These are phyloP conservation scores for Penicillium corylophilum DNA, from an alignment of 2,329 filamentous ascomycete species.

Conservation along the genomic window DNA sequence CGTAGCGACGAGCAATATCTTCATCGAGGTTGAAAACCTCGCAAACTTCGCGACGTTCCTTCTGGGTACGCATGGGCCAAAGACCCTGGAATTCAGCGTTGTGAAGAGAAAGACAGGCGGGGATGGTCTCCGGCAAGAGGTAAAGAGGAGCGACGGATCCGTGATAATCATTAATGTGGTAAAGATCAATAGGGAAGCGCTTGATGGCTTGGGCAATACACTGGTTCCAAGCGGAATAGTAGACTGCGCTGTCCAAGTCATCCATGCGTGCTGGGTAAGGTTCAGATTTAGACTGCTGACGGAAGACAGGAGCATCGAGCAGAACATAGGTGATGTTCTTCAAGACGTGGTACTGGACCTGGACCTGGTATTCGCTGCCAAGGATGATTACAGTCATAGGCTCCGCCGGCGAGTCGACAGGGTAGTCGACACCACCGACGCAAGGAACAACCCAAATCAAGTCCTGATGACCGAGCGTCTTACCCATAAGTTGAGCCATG, in stretches of 20 bases:
- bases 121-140: constrained; percentile 61
- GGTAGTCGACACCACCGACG: constrained; percentile 65
- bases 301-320: constrained; percentile 66
- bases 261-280: constrained; percentile 69
- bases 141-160: constrained; percentile 64
- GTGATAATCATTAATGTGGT: constrained; percentile 68
- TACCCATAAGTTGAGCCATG: constrained; percentile 70
- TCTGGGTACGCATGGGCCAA: constrained; percentile 64
- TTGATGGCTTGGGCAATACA: constrained; percentile 65
- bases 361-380: constrained; percentile 59
- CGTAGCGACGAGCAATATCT: constrained; percentile 59
- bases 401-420: constrained; percentile 57
- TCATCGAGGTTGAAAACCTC: constrained; percentile 63
- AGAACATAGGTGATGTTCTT: constrained; percentile 69
- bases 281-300: constrained; percentile 62
- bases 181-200: constrained; percentile 63
- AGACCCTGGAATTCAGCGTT: constrained; percentile 70
- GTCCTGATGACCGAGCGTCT: constrained; percentile 63
- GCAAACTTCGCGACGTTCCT: constrained; percentile 63
- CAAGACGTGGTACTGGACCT: constrained; percentile 63
- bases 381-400: constrained; percentile 64
- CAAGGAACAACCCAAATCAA: constrained; percentile 65
- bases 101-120: constrained; percentile 64
- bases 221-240: constrained; percentile 69
- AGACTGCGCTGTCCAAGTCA: constrained; percentile 65